phyloP scores from a whole-genome alignment of 352 stramenopile species.

The Globisporangium takayamanum region DNA sequence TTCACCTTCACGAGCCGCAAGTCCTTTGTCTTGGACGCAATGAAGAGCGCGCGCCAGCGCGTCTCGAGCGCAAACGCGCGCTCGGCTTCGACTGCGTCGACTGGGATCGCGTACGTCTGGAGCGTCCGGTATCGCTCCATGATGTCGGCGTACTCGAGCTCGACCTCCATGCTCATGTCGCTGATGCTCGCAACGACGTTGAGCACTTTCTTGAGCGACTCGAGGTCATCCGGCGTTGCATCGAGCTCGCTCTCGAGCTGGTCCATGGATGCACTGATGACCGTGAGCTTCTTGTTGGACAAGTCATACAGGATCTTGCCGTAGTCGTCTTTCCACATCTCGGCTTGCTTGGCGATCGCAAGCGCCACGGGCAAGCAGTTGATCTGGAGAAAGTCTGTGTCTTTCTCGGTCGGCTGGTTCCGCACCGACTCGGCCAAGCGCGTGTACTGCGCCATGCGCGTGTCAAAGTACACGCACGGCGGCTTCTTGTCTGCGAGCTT shows the following conservation, averaged over 20 bases:
- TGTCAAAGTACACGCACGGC: slow-evolving; percentile 94
- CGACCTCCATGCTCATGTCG: slow-evolving; percentile 91
- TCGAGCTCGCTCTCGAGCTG: slow-evolving; percentile 77
- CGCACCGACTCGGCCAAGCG: slow-evolving; percentile 84
- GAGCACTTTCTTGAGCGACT: slow-evolving; percentile 93
- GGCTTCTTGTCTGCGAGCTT: slow-evolving; percentile 90
- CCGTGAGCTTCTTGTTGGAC: slow-evolving; percentile 78
- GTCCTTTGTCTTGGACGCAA: slow-evolving; percentile 90
- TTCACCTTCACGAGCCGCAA: slow-evolving; percentile 92
- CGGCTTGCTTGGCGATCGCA: slow-evolving; percentile 87
- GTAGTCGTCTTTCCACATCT: slow-evolving; percentile 94
- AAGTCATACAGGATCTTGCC: slow-evolving; percentile 88
- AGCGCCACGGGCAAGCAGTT: slow-evolving; percentile 88
- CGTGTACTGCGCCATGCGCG: slow-evolving; percentile 88
- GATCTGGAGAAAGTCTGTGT: slow-evolving; percentile 94
- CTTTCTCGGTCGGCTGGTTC: slow-evolving; percentile 87
- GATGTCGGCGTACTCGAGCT: slow-evolving; percentile 91
- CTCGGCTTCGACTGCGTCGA: slow-evolving; percentile 56
- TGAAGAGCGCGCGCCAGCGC: slow-evolving; percentile 77
- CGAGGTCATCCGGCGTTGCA: slow-evolving; percentile 78
- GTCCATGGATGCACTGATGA: slow-evolving; percentile 68
- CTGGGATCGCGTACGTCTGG: slow-evolving; percentile 73
- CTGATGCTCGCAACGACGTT: slow-evolving; percentile 87
- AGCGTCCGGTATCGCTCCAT: slow-evolving; percentile 90
- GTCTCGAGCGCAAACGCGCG: slow-evolving; percentile 76